Conservation (phyloP, 805 yeast species). For the Teunomyces atbi region DNA sequence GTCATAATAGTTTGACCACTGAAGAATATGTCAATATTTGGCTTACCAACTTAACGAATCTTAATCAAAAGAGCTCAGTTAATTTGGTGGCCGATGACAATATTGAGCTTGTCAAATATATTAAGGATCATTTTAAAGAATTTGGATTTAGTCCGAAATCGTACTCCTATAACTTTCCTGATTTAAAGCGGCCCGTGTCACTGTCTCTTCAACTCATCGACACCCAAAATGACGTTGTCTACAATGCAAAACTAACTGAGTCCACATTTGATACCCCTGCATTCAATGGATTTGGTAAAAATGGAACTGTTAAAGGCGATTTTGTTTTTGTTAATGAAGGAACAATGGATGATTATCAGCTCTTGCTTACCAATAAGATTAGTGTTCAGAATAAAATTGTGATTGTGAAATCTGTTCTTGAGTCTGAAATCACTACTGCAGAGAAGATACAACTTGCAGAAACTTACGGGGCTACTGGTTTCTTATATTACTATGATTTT, state of each 20-base stretch:
- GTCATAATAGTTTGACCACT: slow-evolving; percentile 16
- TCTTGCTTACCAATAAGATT: slow-evolving; percentile 18
- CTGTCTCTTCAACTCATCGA: slow-evolving; percentile 28
- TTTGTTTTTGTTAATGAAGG: slow-evolving; percentile 35
- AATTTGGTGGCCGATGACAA: slow-evolving; percentile 28
- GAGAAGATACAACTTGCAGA: slow-evolving; percentile 28
- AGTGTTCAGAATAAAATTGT: slow-evolving; percentile 25
- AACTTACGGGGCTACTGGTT: slow-evolving; percentile 23
- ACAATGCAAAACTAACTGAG: slow-evolving; percentile 25
- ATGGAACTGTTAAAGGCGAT: slow-evolving; percentile 22
- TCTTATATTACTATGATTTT: slow-evolving; percentile 20
- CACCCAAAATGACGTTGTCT: slow-evolving; percentile 19
- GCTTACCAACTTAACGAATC: slow-evolving; percentile 25
- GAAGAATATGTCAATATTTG: slow-evolving; percentile 28
- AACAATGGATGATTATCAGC: slow-evolving; percentile 23
- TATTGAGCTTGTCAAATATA: slow-evolving; percentile 21
- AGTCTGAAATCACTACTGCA: slow-evolving; percentile 14
- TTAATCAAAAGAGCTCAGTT: slow-evolving; percentile 19
- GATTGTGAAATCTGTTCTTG: slow-evolving; percentile 18
- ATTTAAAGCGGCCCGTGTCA: slow-evolving; percentile 21
- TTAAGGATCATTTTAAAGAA: slow-evolving; percentile 25
- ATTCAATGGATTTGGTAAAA: slow-evolving; percentile 24
- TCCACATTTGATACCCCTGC: slow-evolving; percentile 29
- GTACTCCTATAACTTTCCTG: slow-evolving; percentile 12
- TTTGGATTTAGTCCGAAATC: slow-evolving; percentile 25